phyloP scores from a whole-genome alignment of 179 eudicot species.

The Vitellaria paradoxa region DNA sequence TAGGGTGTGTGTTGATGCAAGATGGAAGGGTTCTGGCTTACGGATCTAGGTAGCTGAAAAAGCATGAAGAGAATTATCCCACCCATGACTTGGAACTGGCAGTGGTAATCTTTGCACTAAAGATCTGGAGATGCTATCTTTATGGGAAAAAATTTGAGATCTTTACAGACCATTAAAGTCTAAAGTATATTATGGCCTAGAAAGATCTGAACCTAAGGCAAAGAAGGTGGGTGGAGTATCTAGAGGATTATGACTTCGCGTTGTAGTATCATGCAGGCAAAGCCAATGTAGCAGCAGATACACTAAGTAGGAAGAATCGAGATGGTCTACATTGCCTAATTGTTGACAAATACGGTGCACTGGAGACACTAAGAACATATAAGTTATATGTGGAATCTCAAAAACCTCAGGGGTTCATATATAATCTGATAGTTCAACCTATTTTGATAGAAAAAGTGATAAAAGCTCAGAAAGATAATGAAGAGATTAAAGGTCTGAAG shows the following conservation, averaged over 20 bases:
- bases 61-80: neutral
- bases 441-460: no score
- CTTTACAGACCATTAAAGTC: neutral
- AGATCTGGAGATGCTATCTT: neutral
- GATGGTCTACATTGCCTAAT: neutral
- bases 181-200: neutral
- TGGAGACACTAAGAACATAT: neutral
- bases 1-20: no score
- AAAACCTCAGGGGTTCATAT: no score
- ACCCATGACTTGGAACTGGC: neutral
- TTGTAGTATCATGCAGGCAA: neutral
- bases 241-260: neutral
- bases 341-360: neutral
- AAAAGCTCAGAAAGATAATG: no score
- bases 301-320: neutral
- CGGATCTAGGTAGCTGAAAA: no score
- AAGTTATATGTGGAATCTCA: no score
- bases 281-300: neutral
- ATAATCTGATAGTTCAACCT: no score
- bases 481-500: no score
- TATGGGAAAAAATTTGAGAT: neutral
- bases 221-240: no score
- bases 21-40: no score
- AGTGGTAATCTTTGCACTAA: neutral
- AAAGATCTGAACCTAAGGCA: neutral